phyloP scores from a whole-genome alignment of 495 filamentous ascomycete genomes.

The Aspergillus leporis region DNA sequence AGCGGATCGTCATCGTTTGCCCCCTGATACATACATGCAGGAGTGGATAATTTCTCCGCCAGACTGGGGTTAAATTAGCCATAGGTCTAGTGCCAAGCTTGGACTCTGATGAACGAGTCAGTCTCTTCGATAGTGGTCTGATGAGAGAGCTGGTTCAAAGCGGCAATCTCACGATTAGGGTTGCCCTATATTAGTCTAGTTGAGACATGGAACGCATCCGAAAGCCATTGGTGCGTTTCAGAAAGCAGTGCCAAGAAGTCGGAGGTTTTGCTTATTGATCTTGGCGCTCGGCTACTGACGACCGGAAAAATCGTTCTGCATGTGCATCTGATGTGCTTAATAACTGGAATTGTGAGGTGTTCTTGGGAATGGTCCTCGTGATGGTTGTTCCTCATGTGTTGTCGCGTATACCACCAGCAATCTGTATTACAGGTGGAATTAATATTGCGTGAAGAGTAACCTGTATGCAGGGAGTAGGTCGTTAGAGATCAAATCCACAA shows the following conservation, averaged over 20 bases:
- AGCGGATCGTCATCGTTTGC: not conserved
- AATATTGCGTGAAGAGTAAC: not conserved
- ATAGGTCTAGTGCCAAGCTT: not conserved
- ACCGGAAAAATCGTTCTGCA: conserved; percentile 3
- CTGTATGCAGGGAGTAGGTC: not conserved
- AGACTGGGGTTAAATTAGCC: not conserved
- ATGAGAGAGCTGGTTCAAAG: not conserved
- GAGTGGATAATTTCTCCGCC: not conserved
- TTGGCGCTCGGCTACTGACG: not conserved
- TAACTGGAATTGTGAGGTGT: not conserved
- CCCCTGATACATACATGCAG: not conserved
- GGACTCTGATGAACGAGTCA: not conserved
- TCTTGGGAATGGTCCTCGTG: not conserved
- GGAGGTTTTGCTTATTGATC: not conserved
- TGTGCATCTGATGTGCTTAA: not conserved
- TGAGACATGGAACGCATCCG: not conserved
- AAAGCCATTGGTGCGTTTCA: not conserved
- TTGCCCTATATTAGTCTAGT: not conserved
- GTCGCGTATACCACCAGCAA: not conserved
- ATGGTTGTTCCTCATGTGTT: not conserved
- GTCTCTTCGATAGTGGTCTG: not conserved
- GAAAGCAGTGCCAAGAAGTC: not conserved
- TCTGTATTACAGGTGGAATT: conserved; percentile 6
- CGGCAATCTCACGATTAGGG: not conserved
- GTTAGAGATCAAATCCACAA: not conserved